Percentiles rank a stretch among this genome's conserved stretches.
phyloP scores from a whole-genome alignment of 768 basidiomycete species.

The Mycena indigotica region DNA sequence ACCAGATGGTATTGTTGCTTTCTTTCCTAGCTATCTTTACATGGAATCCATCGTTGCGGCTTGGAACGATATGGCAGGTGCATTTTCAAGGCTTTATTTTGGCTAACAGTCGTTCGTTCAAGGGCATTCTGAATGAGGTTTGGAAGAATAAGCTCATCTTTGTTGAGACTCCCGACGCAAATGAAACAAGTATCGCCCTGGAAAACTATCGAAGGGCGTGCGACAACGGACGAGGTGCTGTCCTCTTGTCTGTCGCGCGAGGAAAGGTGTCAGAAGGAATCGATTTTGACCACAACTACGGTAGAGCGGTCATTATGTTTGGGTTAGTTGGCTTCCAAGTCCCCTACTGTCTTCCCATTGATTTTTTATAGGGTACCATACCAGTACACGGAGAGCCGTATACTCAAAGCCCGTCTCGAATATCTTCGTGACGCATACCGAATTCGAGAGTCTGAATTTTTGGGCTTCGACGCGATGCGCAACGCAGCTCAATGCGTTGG shows the following conservation, averaged over 20 bases:
- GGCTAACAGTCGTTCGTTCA: constrained; percentile 11
- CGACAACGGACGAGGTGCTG: constrained; percentile 96
- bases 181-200: constrained; percentile 96
- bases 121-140: constrained; percentile 99
- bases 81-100: not conserved
- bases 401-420: constrained; percentile 94
- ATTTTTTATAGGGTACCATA: constrained; percentile 73
- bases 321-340: constrained; percentile 54
- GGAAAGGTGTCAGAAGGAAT: constrained; percentile 99
- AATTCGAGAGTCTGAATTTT: constrained; percentile 96
- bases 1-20: constrained; percentile 97
- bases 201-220: constrained; percentile 98
- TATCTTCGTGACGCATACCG: constrained; percentile 98
- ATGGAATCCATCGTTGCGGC: constrained; percentile 99
- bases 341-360: not conserved
- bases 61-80: constrained; percentile 99
- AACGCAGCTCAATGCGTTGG: constrained; percentile 99
- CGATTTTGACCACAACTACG: constrained; percentile 99
- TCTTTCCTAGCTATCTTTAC: constrained; percentile 99
- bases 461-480: constrained; percentile 99
- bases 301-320: constrained; percentile 99
- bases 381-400: constrained; percentile 97
- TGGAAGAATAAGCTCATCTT: constrained; percentile 99
- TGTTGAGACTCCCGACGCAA: constrained; percentile 98
- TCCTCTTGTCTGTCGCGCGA: constrained; percentile 93